A percentile compares a stretch with the other conserved stretches of the same genome.
phyloP scores from a whole-genome alignment of 345 rosid genomes.

The Brassica incana region DNA sequence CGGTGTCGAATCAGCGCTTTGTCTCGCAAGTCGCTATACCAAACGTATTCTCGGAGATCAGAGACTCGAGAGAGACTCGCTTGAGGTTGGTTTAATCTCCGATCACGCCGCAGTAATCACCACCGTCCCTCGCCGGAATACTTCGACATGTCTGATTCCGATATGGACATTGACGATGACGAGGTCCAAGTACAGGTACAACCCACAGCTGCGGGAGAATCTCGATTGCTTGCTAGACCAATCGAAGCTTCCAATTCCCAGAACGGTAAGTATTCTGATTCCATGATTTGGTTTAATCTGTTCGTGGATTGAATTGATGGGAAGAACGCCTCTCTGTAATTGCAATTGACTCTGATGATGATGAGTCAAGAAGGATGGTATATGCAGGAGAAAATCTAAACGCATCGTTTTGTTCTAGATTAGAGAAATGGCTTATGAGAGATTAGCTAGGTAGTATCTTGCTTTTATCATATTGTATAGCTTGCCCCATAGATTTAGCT shows the following conservation, averaged over 20 bases:
- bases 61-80: conserved; percentile 11
- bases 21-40: conserved; percentile 20
- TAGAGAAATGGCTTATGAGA: background rate
- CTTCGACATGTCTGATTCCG: conserved; percentile 38
- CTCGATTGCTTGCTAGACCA: conserved; percentile 26
- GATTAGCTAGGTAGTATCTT: background rate
- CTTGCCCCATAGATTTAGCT: background rate
- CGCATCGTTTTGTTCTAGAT: background rate
- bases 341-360: background rate
- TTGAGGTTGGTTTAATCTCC: conserved; percentile 16
- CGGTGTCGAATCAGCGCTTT: background rate
- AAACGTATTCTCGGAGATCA: conserved; percentile 29
- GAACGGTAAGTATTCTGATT: conserved; percentile 33
- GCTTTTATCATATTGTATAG: background rate
- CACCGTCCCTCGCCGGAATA: conserved; percentile 2
- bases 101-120: conserved; percentile 24
- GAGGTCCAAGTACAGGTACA: conserved; percentile 18
- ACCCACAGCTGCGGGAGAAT: conserved; percentile 12
- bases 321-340: background rate
- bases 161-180: conserved; percentile 33
- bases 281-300: background rate
- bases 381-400: background rate
- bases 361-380: background rate
- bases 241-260: conserved; percentile 33
- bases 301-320: conserved; percentile 13